Base-by-base conservation (phyloP, 139 green algal species). In the Chlamydomonas applanata region DNA sequence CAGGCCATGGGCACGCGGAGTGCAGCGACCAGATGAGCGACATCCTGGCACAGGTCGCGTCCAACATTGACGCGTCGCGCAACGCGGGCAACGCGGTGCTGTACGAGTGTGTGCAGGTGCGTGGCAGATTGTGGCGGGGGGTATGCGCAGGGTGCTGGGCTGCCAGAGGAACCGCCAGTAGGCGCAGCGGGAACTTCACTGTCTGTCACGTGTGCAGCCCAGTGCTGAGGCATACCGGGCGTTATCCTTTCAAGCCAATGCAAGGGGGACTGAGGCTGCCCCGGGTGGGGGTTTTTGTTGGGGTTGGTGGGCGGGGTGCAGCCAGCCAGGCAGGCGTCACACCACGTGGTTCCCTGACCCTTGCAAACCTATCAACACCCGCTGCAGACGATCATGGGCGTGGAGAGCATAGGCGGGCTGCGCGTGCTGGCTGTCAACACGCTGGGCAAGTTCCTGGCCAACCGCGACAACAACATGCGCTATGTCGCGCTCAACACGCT, bases 401-500 rank as follows among this genome's bases (percentile, higher is more conserved):
- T 98, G 32, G 93, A 99, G 78, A 80, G 80, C 76, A 94, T 96
- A 49, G 89, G 90, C 35, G 94, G 95, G 19, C 89, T 99, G 77
- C 89, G 96, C 16, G 92, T 98, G 54, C 88, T 99, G 69, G 96
- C 95, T 24, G 90, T 99, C 75, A 99, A 99, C 85, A 97, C 97
- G 57, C 83, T 99, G 73, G 96, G 95, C 62, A 71, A 64, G 44
- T 99, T 98, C 81, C 84, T 97, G 61, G 81, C 80, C 30, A 94
- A 95, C 74, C 66, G 73, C 24, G 93, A 97, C 83, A 96, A 97
- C 89, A 97, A 97, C 87, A 97, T 96, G 30, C 88, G 93, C 59
- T 99, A 99, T 81, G 96, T 99, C 71, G 95, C 96, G 33, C 89
- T 99, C 29, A 96, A 98, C 83, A 97, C 90, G 30, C 87, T 99